A percentile compares a stretch with the other conserved stretches of the same genome.
These are phyloP conservation scores for Chamaenerion angustifolium DNA, from an alignment of 345 rosid genomes.

Conservation along the genomic window DNA sequence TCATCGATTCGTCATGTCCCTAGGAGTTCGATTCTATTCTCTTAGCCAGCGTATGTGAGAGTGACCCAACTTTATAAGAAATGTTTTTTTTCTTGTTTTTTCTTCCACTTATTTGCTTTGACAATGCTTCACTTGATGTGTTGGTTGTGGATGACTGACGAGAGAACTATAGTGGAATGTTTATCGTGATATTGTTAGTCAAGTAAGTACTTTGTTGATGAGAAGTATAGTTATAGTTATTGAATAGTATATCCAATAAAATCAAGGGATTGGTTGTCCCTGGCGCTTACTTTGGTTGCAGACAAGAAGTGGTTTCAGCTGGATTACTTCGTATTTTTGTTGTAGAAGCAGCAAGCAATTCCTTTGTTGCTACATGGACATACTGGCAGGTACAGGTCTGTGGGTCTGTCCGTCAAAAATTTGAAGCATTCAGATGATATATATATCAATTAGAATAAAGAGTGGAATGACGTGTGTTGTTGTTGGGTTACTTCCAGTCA, in stretches of 20 bases:
- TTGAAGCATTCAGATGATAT: background rate
- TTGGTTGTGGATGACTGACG: too few species aligned
- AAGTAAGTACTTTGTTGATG: constrained; percentile 37
- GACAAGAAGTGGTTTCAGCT: constrained; percentile 63
- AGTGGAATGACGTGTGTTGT: too few species aligned
- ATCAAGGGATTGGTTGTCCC: background rate
- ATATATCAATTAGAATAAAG: too few species aligned
- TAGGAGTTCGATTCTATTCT: too few species aligned
- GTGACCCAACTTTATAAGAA: background rate
- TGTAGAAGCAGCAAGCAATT: constrained; percentile 69
- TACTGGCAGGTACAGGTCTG: constrained; percentile 69
- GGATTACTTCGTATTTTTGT: constrained; percentile 77
- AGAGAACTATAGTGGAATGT: constrained; percentile 80
- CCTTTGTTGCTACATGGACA: constrained; percentile 77
- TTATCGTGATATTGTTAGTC: constrained; percentile 59
- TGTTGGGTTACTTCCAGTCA: constrained; percentile 79
- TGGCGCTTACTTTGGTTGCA: constrained; percentile 19
- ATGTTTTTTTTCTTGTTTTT: background rate
- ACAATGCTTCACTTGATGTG: too few species aligned
- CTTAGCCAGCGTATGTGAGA: too few species aligned
- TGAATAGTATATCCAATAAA: background rate
- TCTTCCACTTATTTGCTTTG: background rate
- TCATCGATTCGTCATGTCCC: too few species aligned
- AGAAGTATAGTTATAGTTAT: background rate
- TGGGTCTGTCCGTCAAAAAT: constrained; percentile 8